phyloP scores from a whole-genome alignment of 1,139 yeast species.

The Suhomyces wounanorum region DNA sequence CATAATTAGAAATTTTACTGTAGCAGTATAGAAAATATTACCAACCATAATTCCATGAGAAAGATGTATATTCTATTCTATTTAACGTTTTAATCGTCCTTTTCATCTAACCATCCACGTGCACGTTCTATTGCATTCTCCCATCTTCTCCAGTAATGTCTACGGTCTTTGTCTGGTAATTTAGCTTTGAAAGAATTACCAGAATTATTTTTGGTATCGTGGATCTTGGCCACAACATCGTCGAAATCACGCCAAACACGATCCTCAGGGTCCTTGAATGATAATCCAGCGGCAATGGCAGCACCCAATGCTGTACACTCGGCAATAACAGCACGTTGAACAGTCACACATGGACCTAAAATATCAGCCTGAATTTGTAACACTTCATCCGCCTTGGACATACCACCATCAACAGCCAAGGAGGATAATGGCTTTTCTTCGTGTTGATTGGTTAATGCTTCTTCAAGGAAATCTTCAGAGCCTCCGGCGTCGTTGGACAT shows the following conservation, averaged over 20 bases:
- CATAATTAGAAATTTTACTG: too few relatives aligned
- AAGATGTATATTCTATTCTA: not conserved
- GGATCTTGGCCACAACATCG: slow-evolving; percentile 51
- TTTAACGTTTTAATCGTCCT: slow-evolving; percentile 9
- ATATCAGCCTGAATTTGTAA: slow-evolving; percentile 95
- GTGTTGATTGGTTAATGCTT: slow-evolving; percentile 43
- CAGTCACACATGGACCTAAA: slow-evolving; percentile 81
- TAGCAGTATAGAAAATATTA: too few relatives aligned
- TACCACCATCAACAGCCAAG: slow-evolving; percentile 90
- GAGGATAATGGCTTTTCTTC: slow-evolving; percentile 52
- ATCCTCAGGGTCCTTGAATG: slow-evolving; percentile 56
- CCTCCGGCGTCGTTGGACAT: slow-evolving; percentile 84
- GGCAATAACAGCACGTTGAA: slow-evolving; percentile 75
- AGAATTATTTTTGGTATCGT: slow-evolving; percentile 35
- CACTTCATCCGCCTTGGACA: slow-evolving; percentile 89
- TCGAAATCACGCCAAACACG: slow-evolving; percentile 76
- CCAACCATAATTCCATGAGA: not conserved
- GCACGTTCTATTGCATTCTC: slow-evolving; percentile 79
- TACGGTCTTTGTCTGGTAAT: slow-evolving; percentile 61
- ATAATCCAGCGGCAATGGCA: slow-evolving; percentile 92
- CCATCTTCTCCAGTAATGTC: slow-evolving; percentile 74
- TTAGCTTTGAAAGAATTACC: slow-evolving; percentile 56
- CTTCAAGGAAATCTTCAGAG: slow-evolving; percentile 49
- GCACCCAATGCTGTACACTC: slow-evolving; percentile 98
- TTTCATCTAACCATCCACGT: slow-evolving; percentile 68